Conservation (phyloP, 164 flowering plant species). For the Euptelea pleiosperma region DNA sequence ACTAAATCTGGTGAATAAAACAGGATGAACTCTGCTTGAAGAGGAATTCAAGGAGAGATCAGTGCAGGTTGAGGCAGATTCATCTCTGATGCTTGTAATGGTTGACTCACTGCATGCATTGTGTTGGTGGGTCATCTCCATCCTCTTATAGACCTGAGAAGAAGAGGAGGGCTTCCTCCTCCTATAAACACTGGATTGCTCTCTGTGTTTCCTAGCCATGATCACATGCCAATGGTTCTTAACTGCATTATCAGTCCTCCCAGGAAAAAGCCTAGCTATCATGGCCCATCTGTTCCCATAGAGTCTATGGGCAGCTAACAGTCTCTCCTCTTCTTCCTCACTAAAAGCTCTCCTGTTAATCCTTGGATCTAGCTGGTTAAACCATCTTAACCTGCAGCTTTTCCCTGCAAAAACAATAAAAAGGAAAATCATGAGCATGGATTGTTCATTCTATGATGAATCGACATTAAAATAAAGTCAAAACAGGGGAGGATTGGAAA, state of each 20-base stretch:
- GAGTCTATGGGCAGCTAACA: slow-evolving; percentile 51
- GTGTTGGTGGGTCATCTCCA: slow-evolving; percentile 13
- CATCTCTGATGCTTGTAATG: slow-evolving; percentile 36
- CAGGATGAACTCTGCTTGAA: slow-evolving; percentile 11
- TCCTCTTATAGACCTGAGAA: slow-evolving; percentile 3
- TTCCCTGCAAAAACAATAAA: slow-evolving; percentile 43
- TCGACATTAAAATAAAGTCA: not conserved
- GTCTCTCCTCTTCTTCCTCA: slow-evolving; percentile 76
- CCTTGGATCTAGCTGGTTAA: slow-evolving; percentile 79
- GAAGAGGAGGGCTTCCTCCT: slow-evolving; percentile 34
- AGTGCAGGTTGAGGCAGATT: slow-evolving; percentile 53
- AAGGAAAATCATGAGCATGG: not conserved
- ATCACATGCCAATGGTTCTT: slow-evolving; percentile 89
- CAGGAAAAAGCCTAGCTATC: slow-evolving; percentile 72
- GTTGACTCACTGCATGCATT: slow-evolving; percentile 46
- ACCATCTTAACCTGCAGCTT: slow-evolving; percentile 86
- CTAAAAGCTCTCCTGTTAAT: slow-evolving; percentile 61
- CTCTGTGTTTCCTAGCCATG: slow-evolving; percentile 64
- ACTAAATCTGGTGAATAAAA: slow-evolving; percentile 4
- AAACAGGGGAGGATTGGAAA: not conserved
- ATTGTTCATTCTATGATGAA: not conserved
- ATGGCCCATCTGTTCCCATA: slow-evolving; percentile 81
- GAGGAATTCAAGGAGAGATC: slow-evolving; percentile 48
- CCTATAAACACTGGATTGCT: slow-evolving; percentile 37
- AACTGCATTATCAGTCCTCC: slow-evolving; percentile 81